Conservation (phyloP, 208 protist genomes). For the Eutreptiella sp. region DNA sequence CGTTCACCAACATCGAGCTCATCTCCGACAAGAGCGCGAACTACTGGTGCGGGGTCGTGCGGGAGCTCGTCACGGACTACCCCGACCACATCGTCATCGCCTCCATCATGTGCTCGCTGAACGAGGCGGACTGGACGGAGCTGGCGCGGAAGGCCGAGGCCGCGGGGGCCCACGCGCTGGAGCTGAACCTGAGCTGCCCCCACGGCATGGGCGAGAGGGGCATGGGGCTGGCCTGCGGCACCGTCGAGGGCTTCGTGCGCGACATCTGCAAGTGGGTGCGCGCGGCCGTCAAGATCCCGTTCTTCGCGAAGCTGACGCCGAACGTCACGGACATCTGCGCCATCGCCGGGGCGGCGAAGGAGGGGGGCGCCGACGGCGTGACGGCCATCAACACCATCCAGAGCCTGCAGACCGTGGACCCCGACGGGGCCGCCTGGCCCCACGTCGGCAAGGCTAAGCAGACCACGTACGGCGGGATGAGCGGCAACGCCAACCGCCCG, state of each 20-base stretch:
- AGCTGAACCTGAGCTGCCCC: constrained; percentile 84
- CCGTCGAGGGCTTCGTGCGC: constrained; percentile 55
- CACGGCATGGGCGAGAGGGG: constrained; percentile 75
- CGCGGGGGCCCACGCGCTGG: constrained; percentile 61
- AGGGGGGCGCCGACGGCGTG: constrained; percentile 69
- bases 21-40: constrained; percentile 63
- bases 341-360: constrained; percentile 66
- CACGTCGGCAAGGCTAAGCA: constrained; percentile 52
- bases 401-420: constrained; percentile 55
- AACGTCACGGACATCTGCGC: constrained; percentile 70
- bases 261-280: constrained; percentile 69
- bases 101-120: constrained; percentile 67
- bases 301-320: constrained; percentile 84
- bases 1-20: constrained; percentile 76
- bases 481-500: constrained; percentile 67
- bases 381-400: constrained; percentile 80
- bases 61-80: constrained; percentile 74
- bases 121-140: constrained; percentile 66
- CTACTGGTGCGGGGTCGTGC: constrained; percentile 68
- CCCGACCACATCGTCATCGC: constrained; percentile 66
- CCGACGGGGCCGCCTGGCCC: constrained; percentile 53
- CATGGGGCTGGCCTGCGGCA: constrained; percentile 72
- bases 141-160: constrained; percentile 47
- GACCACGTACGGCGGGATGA: constrained; percentile 78
- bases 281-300: constrained; percentile 53